Percentiles rank a stretch among this genome's conserved stretches.
Conservation (phyloP, 2,329 filamentous ascomycete genomes). For the Pseudohalonectria lignicola region DNA sequence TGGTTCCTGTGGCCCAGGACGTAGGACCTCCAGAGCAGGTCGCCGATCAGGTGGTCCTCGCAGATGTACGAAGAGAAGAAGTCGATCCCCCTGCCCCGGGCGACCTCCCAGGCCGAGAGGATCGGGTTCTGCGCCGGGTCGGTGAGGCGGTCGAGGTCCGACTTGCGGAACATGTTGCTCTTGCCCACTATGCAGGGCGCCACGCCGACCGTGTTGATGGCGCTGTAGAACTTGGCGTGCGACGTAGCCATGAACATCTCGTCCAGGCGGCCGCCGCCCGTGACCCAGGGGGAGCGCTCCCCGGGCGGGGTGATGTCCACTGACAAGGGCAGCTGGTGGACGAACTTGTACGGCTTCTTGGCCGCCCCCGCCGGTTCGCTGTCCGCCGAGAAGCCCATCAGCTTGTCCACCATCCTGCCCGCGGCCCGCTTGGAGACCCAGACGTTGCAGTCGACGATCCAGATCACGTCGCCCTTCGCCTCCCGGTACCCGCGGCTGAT, state of each 20-base stretch:
- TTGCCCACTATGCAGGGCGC: conserved; percentile 95
- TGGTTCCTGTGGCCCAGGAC: conserved; percentile 63
- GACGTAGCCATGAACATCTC: conserved; percentile 91
- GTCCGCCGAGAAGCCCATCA: conserved; percentile 56
- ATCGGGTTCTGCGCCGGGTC: conserved; percentile 33
- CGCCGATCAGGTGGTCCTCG: conserved; percentile 93
- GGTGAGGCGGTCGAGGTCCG: conserved; percentile 71
- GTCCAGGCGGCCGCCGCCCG: conserved; percentile 72
- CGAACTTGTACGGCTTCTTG: conserved; percentile 62
- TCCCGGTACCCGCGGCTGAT: conserved; percentile 89
- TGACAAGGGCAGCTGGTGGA: conserved; percentile 84
- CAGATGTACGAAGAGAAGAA: conserved; percentile 95
- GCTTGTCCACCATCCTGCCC: conserved; percentile 79
- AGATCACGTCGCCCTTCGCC: conserved; percentile 76
- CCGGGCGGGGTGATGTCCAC: conserved; percentile 49
- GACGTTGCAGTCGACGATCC: conserved; percentile 94
- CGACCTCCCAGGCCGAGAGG: conserved; percentile 22
- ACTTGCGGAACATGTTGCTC: conserved; percentile 95
- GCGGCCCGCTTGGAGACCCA: conserved; percentile 76
- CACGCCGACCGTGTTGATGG: conserved; percentile 85
- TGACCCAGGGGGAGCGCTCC: conserved; percentile 17
- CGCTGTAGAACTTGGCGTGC: conserved; percentile 95
- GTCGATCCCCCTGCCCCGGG: conserved; percentile 61
- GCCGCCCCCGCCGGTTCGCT: conserved; percentile 12
- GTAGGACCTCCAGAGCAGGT: conserved; percentile 70